A percentile compares a stretch with the other conserved stretches of the same genome.
These are phyloP conservation scores for Tothia fuscella DNA, from an alignment of 2,329 filamentous ascomycete species.

Conservation along the genomic window DNA sequence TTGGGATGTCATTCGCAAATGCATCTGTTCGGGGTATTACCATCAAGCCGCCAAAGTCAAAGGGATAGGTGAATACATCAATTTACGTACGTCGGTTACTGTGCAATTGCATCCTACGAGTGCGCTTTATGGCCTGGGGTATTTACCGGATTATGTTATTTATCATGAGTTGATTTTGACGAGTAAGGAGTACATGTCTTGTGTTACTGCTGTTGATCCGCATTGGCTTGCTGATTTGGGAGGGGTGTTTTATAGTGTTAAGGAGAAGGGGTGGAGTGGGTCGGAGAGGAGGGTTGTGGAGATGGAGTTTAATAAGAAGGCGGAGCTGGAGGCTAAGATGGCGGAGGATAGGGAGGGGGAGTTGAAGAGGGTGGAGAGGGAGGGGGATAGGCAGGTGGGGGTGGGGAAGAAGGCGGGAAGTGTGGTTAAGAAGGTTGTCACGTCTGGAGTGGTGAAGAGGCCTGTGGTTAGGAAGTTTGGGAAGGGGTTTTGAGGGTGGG, in stretches of 20 bases:
- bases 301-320: constrained; percentile 80
- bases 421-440: neutral
- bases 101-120: constrained; percentile 92
- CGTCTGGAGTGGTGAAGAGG: neutral
- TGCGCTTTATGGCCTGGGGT: constrained; percentile 82
- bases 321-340: constrained; percentile 91
- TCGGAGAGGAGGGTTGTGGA: constrained; percentile 79
- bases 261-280: constrained; percentile 91
- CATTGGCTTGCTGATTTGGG: constrained; percentile 95
- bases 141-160: constrained; percentile 91
- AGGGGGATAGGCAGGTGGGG: constrained; percentile 20
- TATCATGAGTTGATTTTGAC: constrained; percentile 98
- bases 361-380: constrained; percentile 37
- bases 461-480: constrained; percentile 1
- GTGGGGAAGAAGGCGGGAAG: constrained; percentile 16
- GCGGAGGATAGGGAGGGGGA: constrained; percentile 66
- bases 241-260: constrained; percentile 93
- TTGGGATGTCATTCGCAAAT: constrained; percentile 91
- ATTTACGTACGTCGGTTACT: constrained; percentile 84
- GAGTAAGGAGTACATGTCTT: constrained; percentile 95
- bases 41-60: constrained; percentile 94
- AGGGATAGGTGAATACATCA: constrained; percentile 94
- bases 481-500: neutral
- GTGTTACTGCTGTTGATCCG: constrained; percentile 88
- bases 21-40: constrained; percentile 96